These are phyloP conservation scores for Lepidopterella palustris DNA, from an alignment of 495 filamentous ascomycete genomes.

Conservation along the genomic window DNA sequence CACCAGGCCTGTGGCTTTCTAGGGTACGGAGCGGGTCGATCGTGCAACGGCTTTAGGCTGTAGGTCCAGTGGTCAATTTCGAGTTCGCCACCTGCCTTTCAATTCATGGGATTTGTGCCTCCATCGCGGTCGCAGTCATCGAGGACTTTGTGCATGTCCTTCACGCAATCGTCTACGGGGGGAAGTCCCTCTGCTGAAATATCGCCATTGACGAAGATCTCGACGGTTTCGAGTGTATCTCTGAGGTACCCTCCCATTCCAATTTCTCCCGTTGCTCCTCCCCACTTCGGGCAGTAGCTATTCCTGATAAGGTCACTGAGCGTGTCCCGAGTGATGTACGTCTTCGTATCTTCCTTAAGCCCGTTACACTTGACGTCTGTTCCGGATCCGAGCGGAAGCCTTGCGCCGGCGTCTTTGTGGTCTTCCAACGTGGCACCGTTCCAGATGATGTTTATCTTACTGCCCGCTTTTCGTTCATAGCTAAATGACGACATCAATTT, in stretches of 20 bases:
- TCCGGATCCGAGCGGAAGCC: no score
- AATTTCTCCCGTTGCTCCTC: not conserved
- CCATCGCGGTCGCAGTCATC: slow-evolving; percentile 7
- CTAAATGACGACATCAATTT: not conserved
- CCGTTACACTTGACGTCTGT: not conserved
- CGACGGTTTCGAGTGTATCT: slow-evolving; percentile 5
- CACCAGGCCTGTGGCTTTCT: slow-evolving; percentile 3
- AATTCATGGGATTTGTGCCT: slow-evolving; percentile 7
- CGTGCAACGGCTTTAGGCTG: slow-evolving; percentile 1
- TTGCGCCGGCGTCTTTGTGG: not conserved
- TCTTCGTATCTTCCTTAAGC: not conserved
- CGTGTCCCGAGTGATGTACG: slow-evolving; percentile 4
- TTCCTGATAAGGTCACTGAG: slow-evolving; percentile 1
- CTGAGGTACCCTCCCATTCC: not conserved
- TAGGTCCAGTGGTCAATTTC: slow-evolving; percentile 3
- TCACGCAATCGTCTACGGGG: slow-evolving; percentile 6
- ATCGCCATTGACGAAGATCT: slow-evolving; percentile 1
- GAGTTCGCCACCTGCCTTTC: slow-evolving; percentile 9
- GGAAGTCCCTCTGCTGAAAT: not conserved
- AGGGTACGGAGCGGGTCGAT: slow-evolving; percentile 5
- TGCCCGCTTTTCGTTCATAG: not conserved
- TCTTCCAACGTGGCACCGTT: not conserved
- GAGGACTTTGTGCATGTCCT: slow-evolving; percentile 3
- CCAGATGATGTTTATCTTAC: not conserved
- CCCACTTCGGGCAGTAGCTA: not conserved